phyloP scores from a whole-genome alignment of 345 rosid species.

The Gynandropsis gynandra region DNA sequence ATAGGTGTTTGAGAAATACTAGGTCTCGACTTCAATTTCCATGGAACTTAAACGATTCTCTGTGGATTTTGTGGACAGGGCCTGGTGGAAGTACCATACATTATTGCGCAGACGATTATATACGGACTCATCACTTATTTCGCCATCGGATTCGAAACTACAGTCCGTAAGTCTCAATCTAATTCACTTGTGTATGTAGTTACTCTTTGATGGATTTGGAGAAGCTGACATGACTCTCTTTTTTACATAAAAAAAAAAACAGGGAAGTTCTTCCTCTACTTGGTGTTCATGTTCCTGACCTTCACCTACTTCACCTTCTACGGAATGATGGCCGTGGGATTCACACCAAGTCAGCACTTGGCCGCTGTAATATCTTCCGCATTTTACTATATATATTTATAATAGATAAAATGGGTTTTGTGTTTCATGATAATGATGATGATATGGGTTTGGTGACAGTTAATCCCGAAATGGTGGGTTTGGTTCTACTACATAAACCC shows the following conservation, averaged over 20 bases:
- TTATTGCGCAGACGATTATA: slow-evolving; percentile 55
- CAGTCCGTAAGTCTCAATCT: slow-evolving; percentile 41
- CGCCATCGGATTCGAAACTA: slow-evolving; percentile 72
- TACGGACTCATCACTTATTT: slow-evolving; percentile 77
- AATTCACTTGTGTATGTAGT: no score
- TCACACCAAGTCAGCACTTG: slow-evolving; percentile 66
- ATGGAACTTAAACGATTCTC: not conserved
- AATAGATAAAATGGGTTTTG: no score
- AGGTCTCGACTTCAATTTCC: no score
- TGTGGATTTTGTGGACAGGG: slow-evolving; percentile 35
- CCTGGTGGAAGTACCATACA: slow-evolving; percentile 84
- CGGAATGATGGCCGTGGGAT: slow-evolving; percentile 93
- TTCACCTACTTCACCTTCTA: slow-evolving; percentile 87
- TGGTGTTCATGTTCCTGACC: slow-evolving; percentile 83
- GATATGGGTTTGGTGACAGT: no score
- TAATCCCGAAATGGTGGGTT: slow-evolving; percentile 87
- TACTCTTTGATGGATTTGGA: no score
- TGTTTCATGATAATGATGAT: no score
- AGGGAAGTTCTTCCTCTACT: slow-evolving; percentile 65
- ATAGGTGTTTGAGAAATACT: no score
- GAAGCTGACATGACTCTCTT: not conserved
- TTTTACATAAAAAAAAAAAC: slow-evolving; percentile 6
- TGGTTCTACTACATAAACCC: slow-evolving; percentile 90
- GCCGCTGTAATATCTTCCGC: slow-evolving; percentile 86
- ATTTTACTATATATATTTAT: slow-evolving; percentile 78